These are phyloP conservation scores for Tylopilus sp. DNA, from an alignment of 768 basidiomycete species.

Conservation along the genomic window DNA sequence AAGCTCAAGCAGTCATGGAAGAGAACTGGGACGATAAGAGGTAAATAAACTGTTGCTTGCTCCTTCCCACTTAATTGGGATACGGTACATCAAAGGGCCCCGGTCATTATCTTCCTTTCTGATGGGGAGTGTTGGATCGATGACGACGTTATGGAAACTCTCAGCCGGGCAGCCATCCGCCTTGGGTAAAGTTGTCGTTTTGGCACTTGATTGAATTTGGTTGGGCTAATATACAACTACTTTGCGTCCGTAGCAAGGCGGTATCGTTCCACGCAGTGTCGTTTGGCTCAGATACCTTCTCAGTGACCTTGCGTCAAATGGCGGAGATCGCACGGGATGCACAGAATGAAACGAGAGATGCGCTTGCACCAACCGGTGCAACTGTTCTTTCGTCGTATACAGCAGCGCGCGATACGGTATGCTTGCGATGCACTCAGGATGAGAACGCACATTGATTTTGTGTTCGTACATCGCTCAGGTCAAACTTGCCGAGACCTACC, in stretches of 20 bases:
- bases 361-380: constrained; percentile 30
- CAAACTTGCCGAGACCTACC: constrained; percentile 53
- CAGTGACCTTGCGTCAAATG: constrained; percentile 43
- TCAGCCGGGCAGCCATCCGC: constrained; percentile 41
- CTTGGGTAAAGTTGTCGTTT: constrained; percentile 36
- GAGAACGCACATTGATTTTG: background rate
- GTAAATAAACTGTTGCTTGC: background rate
- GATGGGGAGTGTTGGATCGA: background rate
- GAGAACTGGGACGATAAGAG: constrained; percentile 42
- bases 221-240: background rate
- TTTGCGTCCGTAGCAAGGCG: constrained; percentile 38
- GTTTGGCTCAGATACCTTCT: constrained; percentile 39
- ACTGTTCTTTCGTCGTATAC: constrained; percentile 45
- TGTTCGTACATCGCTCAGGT: constrained; percentile 35
- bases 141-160: constrained; percentile 30
- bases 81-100: too few relatives aligned
- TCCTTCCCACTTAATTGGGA: background rate
- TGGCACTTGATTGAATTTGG: background rate
- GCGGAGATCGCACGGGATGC: constrained; percentile 45
- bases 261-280: constrained; percentile 59
- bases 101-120: too few relatives aligned
- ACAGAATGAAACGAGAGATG: constrained; percentile 43
- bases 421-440: too few relatives aligned
- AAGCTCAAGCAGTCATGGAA: constrained; percentile 39
- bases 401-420: constrained; percentile 47